Conservation (phyloP, 257 asterid species). For the Ligustrum vulgare region DNA sequence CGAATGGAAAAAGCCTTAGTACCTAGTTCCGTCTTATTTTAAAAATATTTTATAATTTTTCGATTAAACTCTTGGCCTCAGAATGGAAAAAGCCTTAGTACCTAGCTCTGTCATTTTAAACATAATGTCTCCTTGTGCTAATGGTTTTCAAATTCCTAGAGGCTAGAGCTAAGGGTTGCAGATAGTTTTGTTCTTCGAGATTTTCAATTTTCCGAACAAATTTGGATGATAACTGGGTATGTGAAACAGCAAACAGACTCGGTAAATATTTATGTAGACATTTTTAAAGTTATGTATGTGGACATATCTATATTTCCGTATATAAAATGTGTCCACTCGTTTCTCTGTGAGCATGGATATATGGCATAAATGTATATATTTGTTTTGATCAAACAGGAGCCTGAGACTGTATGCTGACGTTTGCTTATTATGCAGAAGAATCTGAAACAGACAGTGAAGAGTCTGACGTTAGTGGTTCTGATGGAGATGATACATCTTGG, state of each 20-base stretch:
- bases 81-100: too few relatives aligned
- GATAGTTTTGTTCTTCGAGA: not conserved
- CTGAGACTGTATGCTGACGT: not conserved
- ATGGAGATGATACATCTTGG: conserved; percentile 98
- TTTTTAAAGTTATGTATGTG: not conserved
- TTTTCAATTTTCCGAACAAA: not conserved
- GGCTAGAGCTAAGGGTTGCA: not conserved
- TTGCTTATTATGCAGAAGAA: conserved; percentile 62
- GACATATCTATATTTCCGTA: not conserved
- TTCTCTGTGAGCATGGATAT: not conserved
- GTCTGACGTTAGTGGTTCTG: conserved; percentile 96
- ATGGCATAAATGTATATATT: not conserved
- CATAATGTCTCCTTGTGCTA: not conserved
- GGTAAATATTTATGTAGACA: not conserved
- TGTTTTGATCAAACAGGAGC: conserved; percentile 6
- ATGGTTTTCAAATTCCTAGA: not conserved
- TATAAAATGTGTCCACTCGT: not conserved
- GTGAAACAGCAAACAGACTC: not conserved
- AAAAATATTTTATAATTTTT: too few relatives aligned
- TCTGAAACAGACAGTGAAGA: conserved; percentile 95
- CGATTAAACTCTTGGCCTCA: too few relatives aligned
- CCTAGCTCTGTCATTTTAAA: too few relatives aligned
- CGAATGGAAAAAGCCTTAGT: too few relatives aligned
- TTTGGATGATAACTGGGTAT: not conserved
- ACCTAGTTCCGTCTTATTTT: too few relatives aligned